A percentile compares a stretch with the other conserved stretches of the same genome.
These are phyloP conservation scores for Staphylotrichum longicolle DNA, from an alignment of 495 filamentous ascomycete genomes.

Conservation along the genomic window DNA sequence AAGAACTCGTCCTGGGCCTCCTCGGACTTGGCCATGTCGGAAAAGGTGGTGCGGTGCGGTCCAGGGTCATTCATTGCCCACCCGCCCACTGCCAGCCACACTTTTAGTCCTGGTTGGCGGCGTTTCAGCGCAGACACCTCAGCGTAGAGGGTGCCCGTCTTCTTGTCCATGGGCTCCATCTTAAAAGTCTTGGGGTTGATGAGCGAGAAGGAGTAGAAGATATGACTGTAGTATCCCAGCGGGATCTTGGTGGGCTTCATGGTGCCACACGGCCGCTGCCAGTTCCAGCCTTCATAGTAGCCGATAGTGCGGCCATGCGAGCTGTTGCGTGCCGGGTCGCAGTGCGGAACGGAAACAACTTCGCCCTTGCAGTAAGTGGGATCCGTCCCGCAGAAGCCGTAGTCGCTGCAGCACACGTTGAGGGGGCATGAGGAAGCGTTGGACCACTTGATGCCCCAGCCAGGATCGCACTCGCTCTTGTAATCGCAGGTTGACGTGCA, in stretches of 20 bases:
- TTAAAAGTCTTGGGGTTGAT: background rate
- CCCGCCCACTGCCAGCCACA: slow-evolving; percentile 44
- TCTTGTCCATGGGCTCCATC: background rate
- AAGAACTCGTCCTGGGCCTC: slow-evolving; percentile 23
- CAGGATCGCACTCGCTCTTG: slow-evolving; percentile 10
- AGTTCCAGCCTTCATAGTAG: slow-evolving; percentile 15
- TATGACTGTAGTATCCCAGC: slow-evolving; percentile 3
- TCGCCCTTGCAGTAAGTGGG: background rate
- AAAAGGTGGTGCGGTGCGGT: slow-evolving; percentile 20
- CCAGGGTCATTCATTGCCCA: slow-evolving; percentile 34
- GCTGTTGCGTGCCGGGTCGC: background rate
- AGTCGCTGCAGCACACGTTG: slow-evolving; percentile 28
- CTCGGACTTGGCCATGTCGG: slow-evolving; percentile 9
- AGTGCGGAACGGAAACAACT: background rate
- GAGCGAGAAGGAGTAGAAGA: slow-evolving; percentile 4
- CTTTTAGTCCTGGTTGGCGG: slow-evolving; percentile 29
- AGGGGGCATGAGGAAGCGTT: slow-evolving; percentile 21
- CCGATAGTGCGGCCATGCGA: slow-evolving; percentile 3
- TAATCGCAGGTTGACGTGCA: background rate
- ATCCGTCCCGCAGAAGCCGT: slow-evolving; percentile 18
- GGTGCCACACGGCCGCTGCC: slow-evolving; percentile 7
- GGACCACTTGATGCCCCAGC: slow-evolving; percentile 10
- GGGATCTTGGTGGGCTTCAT: slow-evolving; percentile 6
- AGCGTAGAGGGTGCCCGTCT: background rate
- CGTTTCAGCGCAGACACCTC: slow-evolving; percentile 32